Conservation (phyloP, 2,329 filamentous ascomycete genomes). For the Penicillium concentricum region DNA sequence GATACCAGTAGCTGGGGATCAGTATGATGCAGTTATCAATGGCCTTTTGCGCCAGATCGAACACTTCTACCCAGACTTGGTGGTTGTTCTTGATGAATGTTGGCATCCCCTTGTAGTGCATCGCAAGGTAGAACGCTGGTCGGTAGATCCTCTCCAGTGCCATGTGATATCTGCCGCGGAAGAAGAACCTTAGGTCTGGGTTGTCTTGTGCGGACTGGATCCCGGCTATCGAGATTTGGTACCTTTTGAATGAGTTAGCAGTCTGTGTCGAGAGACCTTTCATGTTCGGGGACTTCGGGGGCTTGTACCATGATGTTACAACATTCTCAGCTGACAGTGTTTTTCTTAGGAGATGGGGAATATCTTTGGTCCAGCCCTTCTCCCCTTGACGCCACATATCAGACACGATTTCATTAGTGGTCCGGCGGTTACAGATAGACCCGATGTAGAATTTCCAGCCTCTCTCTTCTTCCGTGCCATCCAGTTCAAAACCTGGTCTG, state of each 20-base stretch:
- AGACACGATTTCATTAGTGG: constrained; percentile 23
- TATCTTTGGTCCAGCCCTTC: constrained; percentile 19
- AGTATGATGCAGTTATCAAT: constrained; percentile 20
- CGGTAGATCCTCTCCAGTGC: constrained; percentile 22
- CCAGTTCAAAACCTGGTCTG: constrained; percentile 5
- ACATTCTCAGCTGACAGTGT: constrained; percentile 17
- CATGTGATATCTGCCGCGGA: constrained; percentile 15
- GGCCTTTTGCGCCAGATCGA: constrained; percentile 18
- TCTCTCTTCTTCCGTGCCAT: constrained; percentile 20
- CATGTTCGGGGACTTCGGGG: background rate
- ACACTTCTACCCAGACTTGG: constrained; percentile 8
- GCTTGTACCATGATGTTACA: constrained; percentile 19
- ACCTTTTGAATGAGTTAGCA: constrained; percentile 11
- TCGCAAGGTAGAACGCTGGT: constrained; percentile 22
- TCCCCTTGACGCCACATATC: constrained; percentile 25
- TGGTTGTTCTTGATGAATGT: constrained; percentile 8
- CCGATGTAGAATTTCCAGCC: constrained; percentile 26
- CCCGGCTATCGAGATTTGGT: constrained; percentile 14
- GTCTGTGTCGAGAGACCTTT: no score
- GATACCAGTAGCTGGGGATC: constrained; percentile 21
- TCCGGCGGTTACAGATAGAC: constrained; percentile 24
- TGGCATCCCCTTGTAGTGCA: constrained; percentile 22
- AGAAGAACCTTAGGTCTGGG: constrained; percentile 18
- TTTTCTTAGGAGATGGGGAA: constrained; percentile 13
- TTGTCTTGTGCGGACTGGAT: constrained; percentile 8